phyloP scores from a whole-genome alignment of 352 stramenopile species.

The Pythium guiyangense region DNA sequence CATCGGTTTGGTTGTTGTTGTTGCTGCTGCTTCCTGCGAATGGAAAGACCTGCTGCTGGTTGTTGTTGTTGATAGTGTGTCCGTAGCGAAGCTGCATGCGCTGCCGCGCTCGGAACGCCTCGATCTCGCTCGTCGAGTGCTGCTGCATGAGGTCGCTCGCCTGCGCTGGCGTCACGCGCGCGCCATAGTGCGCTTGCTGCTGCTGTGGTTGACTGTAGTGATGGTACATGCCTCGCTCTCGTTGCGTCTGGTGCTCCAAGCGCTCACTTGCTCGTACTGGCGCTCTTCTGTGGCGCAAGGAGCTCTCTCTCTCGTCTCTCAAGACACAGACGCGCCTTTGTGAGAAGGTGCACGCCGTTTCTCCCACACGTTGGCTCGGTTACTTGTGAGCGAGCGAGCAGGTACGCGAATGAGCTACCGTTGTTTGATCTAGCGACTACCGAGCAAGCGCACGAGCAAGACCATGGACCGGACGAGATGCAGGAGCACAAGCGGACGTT shows the following conservation, averaged over 20 bases:
- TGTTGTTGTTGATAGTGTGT: conserved; percentile 8
- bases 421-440: no score
- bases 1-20: conserved; percentile 15
- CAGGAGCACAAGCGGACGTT: no score
- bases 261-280: no score
- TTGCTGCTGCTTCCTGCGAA: background rate
- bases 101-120: conserved; percentile 33
- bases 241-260: background rate
- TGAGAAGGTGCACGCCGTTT: no score
- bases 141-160: background rate
- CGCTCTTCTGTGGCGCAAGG: no score
- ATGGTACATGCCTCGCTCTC: background rate
- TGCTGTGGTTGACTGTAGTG: background rate
- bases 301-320: no score
- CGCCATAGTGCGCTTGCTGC: background rate
- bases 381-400: no score
- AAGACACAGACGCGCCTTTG: no score
- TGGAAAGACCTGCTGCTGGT: conserved; percentile 10
- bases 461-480: no score
- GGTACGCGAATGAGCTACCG: no score
- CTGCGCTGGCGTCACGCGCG: background rate
- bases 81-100: conserved; percentile 26
- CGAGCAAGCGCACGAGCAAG: no score
- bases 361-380: no score
- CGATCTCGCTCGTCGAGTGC: conserved; percentile 23